phyloP scores from a whole-genome alignment of 805 yeast genomes.

The Candida germanica region DNA sequence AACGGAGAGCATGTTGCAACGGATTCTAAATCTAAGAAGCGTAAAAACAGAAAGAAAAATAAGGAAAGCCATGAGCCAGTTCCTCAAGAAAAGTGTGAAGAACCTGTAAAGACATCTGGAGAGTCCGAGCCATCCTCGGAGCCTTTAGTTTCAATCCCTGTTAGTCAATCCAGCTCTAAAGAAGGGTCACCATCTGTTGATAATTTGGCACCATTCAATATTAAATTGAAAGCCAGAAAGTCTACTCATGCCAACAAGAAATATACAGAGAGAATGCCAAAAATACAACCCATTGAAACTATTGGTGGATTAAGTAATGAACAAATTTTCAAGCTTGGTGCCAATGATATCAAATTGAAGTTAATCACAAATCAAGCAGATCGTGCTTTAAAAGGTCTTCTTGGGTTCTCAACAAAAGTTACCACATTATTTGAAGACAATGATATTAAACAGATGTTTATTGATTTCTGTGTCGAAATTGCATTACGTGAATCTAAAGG shows the following conservation, averaged over 20 bases:
- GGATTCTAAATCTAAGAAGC: no score
- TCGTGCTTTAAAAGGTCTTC: conserved; percentile 6
- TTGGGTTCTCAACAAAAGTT: conserved; percentile 6
- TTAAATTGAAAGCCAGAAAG: conserved; percentile 24
- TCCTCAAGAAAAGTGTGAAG: no score
- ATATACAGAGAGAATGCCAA: conserved; percentile 27
- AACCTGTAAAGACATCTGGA: no score
- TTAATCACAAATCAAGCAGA: conserved; percentile 30
- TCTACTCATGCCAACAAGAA: conserved; percentile 19
- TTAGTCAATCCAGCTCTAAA: no score
- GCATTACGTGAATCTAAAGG: conserved; percentile 38
- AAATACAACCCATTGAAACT: conserved; percentile 31
- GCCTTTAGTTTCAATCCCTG: no score
- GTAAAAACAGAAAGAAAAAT: no score
- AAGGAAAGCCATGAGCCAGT: no score
- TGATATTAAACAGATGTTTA: conserved; percentile 18
- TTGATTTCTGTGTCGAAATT: conserved; percentile 29
- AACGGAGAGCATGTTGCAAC: no score
- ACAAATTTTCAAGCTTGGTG: conserved; percentile 29
- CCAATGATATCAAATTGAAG: conserved; percentile 37
- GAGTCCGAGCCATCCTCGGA: no score
- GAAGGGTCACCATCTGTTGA: neutral
- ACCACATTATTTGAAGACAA: conserved; percentile 7
- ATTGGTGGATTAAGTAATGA: conserved; percentile 35
- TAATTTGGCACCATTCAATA: conserved; percentile 17